Base-by-base conservation (phyloP, 768 basidiomycete species). In the Suillus lakei region DNA sequence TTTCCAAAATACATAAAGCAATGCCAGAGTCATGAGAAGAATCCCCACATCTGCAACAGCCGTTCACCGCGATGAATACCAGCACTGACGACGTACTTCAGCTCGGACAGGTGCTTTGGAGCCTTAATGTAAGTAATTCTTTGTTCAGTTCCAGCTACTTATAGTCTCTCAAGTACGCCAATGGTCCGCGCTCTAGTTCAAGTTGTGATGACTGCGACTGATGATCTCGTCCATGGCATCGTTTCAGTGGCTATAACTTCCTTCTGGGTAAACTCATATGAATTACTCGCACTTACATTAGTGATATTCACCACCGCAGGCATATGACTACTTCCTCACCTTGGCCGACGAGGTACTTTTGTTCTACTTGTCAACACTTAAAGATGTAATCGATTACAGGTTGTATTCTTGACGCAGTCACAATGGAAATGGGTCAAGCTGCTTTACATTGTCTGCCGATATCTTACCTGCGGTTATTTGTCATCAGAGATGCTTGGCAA, bases 381-480 rank as follows among this genome's bases (percentile, higher is more conserved):
- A n/a, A 38, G 39, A 41, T 38, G 9, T 2, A 21, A 28, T 21
- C 6, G 10, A 21, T 21, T 10, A 7, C 36, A 63, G 62, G 38
- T 61, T 44, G 13, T 3, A 32, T 63, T 61, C 44, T 18, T 63
- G n/a, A 60, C 4, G 4, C 26, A 63, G 9, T 60, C 55, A 16
- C 50, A 18, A 58, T 63, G 62, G 54, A 63, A n/a, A 41, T 26
- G 30, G 18, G 7, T 34, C 15, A 63, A 61, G 28, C 10, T 63
- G 3, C 18, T 61, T 60, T 63, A 63, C 62, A 5, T 63, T 56
- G 78, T 63, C 23, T 44, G 65, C 44, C 59, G 26, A 32, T 66
- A 63, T 23, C 56, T 55, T 30, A 56, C 67, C 58, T 59, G 39
- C 5, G 39, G 26, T 28, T 59, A 28, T 26, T 59, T 59, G 18